Percentiles rank a stretch among this genome's conserved stretches.
These are phyloP conservation scores for Leishmania martiniquensis DNA, from an alignment of 208 protist species.

Conservation along the genomic window DNA sequence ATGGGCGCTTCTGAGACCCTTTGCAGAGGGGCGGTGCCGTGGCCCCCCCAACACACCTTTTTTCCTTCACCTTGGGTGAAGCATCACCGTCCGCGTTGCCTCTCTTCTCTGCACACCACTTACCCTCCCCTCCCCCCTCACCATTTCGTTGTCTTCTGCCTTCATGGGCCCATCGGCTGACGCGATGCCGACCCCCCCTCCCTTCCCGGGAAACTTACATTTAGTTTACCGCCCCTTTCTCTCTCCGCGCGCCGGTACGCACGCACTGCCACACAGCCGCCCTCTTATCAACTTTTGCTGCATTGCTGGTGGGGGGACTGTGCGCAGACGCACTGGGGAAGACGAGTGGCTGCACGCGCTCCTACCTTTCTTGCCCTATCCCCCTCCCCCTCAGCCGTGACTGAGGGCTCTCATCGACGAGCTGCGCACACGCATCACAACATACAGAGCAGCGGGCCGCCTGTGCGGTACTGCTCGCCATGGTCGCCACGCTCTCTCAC, in stretches of 20 bases:
- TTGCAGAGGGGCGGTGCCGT: no score
- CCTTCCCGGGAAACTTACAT: background rate
- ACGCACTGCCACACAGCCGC: background rate
- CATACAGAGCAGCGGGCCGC: background rate
- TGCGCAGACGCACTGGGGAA: background rate
- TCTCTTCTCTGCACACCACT: background rate
- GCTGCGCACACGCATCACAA: background rate
- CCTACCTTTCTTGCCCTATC: background rate
- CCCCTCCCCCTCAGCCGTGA: background rate
- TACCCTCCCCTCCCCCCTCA: background rate
- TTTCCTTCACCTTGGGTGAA: background rate
- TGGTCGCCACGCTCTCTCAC: conserved; percentile 28
- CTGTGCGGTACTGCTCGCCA: background rate
- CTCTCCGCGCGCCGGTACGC: background rate
- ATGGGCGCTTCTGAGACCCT: no score
- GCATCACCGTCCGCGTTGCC: background rate
- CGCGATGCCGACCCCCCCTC: no score
- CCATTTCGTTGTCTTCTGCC: background rate
- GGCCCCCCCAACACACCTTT: no score
- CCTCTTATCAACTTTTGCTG: background rate
- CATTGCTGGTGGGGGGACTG: background rate
- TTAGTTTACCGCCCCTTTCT: background rate
- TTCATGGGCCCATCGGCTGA: background rate
- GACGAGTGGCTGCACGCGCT: background rate
- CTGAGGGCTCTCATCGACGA: background rate